Conservation (phyloP, 1,284 basidiomycete genomes). For the Amylostereum areolatum region DNA sequence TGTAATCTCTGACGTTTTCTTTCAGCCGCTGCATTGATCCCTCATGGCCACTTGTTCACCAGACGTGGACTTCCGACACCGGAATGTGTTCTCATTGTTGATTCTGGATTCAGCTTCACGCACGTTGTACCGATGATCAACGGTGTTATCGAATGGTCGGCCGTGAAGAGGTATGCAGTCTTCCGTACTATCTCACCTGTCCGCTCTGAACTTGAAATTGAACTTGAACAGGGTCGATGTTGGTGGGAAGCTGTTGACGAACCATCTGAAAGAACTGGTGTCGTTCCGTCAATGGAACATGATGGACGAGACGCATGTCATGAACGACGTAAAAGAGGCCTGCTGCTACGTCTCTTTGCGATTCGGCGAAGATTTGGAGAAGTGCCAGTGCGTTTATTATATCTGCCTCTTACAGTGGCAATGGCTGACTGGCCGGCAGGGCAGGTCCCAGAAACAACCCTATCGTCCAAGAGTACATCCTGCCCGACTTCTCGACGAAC, state of each 20-base stretch:
- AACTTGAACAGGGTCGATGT: constrained; percentile 69
- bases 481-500: constrained; percentile 81
- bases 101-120: constrained; percentile 90
- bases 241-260: constrained; percentile 91
- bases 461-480: constrained; percentile 82
- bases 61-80: constrained; percentile 43
- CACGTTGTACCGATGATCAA: constrained; percentile 84
- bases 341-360: constrained; percentile 84
- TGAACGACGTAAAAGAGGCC: constrained; percentile 85
- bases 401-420: neutral
- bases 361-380: constrained; percentile 71
- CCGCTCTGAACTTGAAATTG: neutral
- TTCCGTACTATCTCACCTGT: neutral
- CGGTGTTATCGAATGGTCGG: constrained; percentile 70
- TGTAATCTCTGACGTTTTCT: constrained; percentile 14
- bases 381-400: constrained; percentile 59
- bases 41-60: constrained; percentile 61
- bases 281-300: constrained; percentile 97
- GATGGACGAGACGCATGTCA: constrained; percentile 93
- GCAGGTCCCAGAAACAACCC: constrained; percentile 48
- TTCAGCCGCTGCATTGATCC: constrained; percentile 73
- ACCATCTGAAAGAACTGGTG: constrained; percentile 89
- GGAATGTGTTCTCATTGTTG: constrained; percentile 80
- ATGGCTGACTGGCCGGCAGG: constrained; percentile 23
- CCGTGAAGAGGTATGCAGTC: constrained; percentile 66